A percentile compares a stretch with the other conserved stretches of the same genome.
These are phyloP conservation scores for Lodderomyces elongisporus DNA, from an alignment of 1,139 yeast genomes.

Conservation along the genomic window DNA sequence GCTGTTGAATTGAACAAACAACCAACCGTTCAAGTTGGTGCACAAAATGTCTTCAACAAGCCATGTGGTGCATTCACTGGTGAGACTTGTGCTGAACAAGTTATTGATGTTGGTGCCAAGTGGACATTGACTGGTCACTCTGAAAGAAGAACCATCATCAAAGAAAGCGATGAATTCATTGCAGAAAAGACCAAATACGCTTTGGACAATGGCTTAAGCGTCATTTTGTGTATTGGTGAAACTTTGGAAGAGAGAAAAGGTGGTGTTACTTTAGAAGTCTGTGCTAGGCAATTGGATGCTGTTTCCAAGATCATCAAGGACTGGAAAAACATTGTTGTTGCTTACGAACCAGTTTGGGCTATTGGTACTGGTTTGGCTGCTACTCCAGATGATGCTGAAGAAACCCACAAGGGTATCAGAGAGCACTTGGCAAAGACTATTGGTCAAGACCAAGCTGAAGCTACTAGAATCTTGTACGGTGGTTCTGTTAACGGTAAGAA, in stretches of 20 bases:
- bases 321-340: conserved; percentile 92
- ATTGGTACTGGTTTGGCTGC: conserved; percentile 99
- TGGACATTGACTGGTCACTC: conserved; percentile 99
- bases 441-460: conserved; percentile 72
- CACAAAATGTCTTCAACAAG: conserved; percentile 87
- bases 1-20: conserved; percentile 68
- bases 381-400: conserved; percentile 96
- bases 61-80: conserved; percentile 97
- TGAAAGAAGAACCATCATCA: conserved; percentile 93
- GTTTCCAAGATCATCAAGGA: conserved; percentile 77
- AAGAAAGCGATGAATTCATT: conserved; percentile 85
- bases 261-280: conserved; percentile 78
- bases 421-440: conserved; percentile 70
- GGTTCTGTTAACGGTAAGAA: conserved; percentile 98
- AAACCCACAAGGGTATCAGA: conserved; percentile 88
- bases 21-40: conserved; percentile 72
- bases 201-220: conserved; percentile 79
- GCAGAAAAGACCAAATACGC: conserved; percentile 96
- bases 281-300: conserved; percentile 87
- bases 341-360: conserved; percentile 99
- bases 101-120: conserved; percentile 86
- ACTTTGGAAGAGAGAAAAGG: conserved; percentile 92
- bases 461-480: conserved; percentile 91
- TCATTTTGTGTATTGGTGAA: conserved; percentile 96
- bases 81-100: conserved; percentile 83